These are phyloP conservation scores for Leccinum broughii DNA, from an alignment of 768 basidiomycete species.

Conservation along the genomic window DNA sequence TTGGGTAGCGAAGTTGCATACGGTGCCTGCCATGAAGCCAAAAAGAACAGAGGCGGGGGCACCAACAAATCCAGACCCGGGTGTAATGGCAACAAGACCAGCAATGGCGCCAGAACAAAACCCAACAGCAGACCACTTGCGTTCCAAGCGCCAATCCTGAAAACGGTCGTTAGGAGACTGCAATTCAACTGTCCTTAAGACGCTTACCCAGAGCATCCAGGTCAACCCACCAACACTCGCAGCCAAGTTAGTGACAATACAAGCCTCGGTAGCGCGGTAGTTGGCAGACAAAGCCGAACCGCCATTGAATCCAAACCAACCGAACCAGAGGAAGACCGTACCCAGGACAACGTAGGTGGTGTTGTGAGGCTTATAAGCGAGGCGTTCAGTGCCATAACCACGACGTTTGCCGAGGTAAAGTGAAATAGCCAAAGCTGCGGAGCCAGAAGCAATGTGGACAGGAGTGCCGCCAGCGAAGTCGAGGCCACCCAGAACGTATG, in stretches of 20 bases:
- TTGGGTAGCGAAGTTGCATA: constrained; percentile 95
- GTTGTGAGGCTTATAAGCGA: constrained; percentile 94
- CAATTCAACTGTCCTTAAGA: neutral
- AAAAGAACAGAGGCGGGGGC: constrained; percentile 82
- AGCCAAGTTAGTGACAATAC: constrained; percentile 91
- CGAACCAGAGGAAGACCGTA: constrained; percentile 91
- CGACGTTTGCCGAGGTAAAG: constrained; percentile 88
- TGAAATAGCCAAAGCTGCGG: constrained; percentile 87
- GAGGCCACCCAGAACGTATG: constrained; percentile 74
- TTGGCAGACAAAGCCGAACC: constrained; percentile 90
- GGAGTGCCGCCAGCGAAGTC: constrained; percentile 97
- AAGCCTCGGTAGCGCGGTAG: constrained; percentile 82
- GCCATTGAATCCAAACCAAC: constrained; percentile 96
- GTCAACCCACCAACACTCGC: constrained; percentile 86
- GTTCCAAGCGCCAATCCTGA: constrained; percentile 87
- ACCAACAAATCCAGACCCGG: constrained; percentile 81
- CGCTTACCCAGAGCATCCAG: constrained; percentile 85
- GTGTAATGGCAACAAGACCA: constrained; percentile 88
- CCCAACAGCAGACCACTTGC: constrained; percentile 91
- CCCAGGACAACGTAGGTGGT: constrained; percentile 92
- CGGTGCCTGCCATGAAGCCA: constrained; percentile 78
- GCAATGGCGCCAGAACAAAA: constrained; percentile 95
- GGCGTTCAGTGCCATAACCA: constrained; percentile 87
- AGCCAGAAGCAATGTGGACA: constrained; percentile 94
- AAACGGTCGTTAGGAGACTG: neutral